These are phyloP conservation scores for Nakaseomyces bracarensis DNA, from an alignment of 1,139 yeast species.

Conservation along the genomic window DNA sequence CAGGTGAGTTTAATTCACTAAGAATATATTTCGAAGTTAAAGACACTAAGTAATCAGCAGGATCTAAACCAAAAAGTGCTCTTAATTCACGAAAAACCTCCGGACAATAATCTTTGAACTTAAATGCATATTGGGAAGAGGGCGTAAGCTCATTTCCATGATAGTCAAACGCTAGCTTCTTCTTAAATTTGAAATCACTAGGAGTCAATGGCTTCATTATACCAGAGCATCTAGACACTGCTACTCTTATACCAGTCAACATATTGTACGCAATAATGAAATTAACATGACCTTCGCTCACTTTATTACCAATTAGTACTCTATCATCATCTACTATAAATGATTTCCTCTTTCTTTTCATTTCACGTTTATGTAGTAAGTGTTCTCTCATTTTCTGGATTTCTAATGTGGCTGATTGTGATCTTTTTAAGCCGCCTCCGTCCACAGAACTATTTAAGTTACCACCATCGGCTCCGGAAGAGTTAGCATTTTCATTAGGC, in stretches of 20 bases:
- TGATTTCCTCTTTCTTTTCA: slow-evolving; percentile 29
- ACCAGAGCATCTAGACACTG: slow-evolving; percentile 88
- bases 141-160: slow-evolving; percentile 89
- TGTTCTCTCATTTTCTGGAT: slow-evolving; percentile 29
- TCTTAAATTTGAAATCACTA: slow-evolving; percentile 59
- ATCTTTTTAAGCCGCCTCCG: slow-evolving; percentile 20
- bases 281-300: slow-evolving; percentile 86
- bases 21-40: slow-evolving; percentile 87
- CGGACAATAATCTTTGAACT: slow-evolving; percentile 94
- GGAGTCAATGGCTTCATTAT: slow-evolving; percentile 64
- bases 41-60: slow-evolving; percentile 90
- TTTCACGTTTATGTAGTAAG: slow-evolving; percentile 27
- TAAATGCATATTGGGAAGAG: slow-evolving; percentile 81
- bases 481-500: not conserved
- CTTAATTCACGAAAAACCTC: slow-evolving; percentile 86
- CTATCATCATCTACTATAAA: slow-evolving; percentile 46
- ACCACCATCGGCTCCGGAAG: slow-evolving; percentile 1
- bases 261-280: slow-evolving; percentile 93
- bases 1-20: slow-evolving; percentile 91
- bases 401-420: slow-evolving; percentile 29
- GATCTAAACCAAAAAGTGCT: slow-evolving; percentile 74
- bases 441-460: slow-evolving; percentile 5
- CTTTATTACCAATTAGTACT: slow-evolving; percentile 71
- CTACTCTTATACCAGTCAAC: slow-evolving; percentile 94
- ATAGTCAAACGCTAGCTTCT: slow-evolving; percentile 77